Conservation (phyloP, 345 rosid genomes). For the Pistacia vera region DNA sequence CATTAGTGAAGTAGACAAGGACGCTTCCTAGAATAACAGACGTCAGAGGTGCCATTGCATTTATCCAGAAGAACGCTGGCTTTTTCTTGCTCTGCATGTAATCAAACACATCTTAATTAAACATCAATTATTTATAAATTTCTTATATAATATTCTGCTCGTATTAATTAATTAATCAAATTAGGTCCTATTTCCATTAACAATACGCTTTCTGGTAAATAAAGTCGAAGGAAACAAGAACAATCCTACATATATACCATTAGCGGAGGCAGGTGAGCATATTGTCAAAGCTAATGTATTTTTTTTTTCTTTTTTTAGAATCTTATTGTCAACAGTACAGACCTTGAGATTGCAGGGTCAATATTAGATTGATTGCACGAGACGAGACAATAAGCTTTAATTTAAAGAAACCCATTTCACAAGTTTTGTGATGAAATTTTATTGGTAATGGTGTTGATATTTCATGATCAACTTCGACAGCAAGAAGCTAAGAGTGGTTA, state of each 20-base stretch:
- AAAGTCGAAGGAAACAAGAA: too few species aligned
- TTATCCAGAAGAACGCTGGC: constrained; percentile 80
- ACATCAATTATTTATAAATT: too few species aligned
- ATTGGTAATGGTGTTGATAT: not conserved
- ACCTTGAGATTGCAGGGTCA: too few species aligned
- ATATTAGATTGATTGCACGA: too few species aligned
- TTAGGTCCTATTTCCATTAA: too few species aligned
- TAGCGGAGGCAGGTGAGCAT: not conserved
- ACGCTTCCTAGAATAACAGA: constrained; percentile 85
- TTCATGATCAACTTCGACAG: not conserved
- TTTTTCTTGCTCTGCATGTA: constrained; percentile 68
- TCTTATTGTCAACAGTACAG: not conserved
- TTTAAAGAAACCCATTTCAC: not conserved
- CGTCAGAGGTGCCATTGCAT: constrained; percentile 90
- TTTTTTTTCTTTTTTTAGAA: not conserved
- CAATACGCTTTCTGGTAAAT: too few species aligned
- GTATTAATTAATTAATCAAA: too few species aligned
- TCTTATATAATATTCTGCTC: too few species aligned
- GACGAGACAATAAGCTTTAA: not conserved
- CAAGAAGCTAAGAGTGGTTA: constrained; percentile 1
- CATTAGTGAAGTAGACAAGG: constrained; percentile 79
- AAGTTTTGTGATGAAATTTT: not conserved
- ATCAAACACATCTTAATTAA: too few species aligned
- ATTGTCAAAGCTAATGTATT: not conserved
- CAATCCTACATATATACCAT: not conserved